Evolutionary conservation across 140 eudicot species (phyloP).

Genomic region (Senecio squalidus): DNA sequence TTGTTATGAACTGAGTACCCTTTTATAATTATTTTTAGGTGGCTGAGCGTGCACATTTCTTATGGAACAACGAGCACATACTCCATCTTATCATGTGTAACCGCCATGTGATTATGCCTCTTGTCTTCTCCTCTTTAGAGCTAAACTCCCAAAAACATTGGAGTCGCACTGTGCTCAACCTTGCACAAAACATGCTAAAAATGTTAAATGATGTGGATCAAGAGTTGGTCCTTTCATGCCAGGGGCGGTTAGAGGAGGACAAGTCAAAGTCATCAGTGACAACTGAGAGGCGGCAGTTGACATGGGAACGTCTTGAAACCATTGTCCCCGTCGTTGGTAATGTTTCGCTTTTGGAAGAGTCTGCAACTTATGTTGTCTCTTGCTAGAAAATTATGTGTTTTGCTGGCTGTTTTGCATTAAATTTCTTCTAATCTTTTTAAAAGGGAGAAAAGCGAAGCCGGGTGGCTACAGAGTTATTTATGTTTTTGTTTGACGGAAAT

Average conservation of each 20-base stretch:
- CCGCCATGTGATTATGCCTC: slow-evolving; percentile 78
- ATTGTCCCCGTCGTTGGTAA: slow-evolving; percentile 34
- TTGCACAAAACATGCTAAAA: slow-evolving; percentile 68
- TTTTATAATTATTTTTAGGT: slow-evolving; percentile 38
- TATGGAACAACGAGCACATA: slow-evolving; percentile 88
- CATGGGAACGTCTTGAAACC: slow-evolving; percentile 71
- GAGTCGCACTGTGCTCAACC: slow-evolving; percentile 76
- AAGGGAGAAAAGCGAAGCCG: slow-evolving; percentile 23
- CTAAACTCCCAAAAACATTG: slow-evolving; percentile 65
- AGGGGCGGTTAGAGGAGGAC: slow-evolving; percentile 44
- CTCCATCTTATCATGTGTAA: slow-evolving; percentile 70
- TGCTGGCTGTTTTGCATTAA: slow-evolving; percentile 10
- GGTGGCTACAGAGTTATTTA: slow-evolving; percentile 20
- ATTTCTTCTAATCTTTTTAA: slow-evolving; percentile 25
- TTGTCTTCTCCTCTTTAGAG: slow-evolving; percentile 63
- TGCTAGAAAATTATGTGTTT: slow-evolving; percentile 37
- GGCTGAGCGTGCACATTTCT: slow-evolving; percentile 80
- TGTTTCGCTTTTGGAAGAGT: slow-evolving; percentile 32
- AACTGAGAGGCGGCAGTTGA: slow-evolving; percentile 51
- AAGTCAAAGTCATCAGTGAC: slow-evolving; percentile 31
- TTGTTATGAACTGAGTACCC: neutral
- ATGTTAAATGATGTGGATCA: slow-evolving; percentile 66
- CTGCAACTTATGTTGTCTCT: slow-evolving; percentile 39
- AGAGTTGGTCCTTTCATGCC: slow-evolving; percentile 52
- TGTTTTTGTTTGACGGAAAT: slow-evolving; percentile 17